phyloP scores from a whole-genome alignment of 768 basidiomycete species.

The Leccinum sublutescens region DNA sequence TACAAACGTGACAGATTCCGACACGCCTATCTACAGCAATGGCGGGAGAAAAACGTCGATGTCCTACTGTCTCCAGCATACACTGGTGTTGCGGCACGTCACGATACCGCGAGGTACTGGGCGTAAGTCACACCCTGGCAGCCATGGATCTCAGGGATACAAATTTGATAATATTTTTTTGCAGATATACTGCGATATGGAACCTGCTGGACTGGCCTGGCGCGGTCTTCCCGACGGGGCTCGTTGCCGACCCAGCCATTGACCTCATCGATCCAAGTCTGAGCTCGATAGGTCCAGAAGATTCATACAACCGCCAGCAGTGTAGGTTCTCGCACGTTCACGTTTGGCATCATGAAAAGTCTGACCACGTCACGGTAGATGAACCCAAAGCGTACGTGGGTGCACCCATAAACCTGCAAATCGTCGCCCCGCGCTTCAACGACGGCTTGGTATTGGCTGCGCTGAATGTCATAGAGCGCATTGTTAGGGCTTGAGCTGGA shows the following conservation, averaged over 20 bases:
- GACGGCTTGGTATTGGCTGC: slow-evolving; percentile 30
- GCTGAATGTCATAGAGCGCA: slow-evolving; percentile 23
- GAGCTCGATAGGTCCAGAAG: slow-evolving; percentile 9
- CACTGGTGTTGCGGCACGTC: slow-evolving; percentile 36
- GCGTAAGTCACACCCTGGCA: slow-evolving; percentile 3
- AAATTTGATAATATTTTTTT: not conserved
- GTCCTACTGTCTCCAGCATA: slow-evolving; percentile 39
- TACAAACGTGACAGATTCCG: slow-evolving; percentile 35
- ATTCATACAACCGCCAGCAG: slow-evolving; percentile 15
- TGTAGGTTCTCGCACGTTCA: slow-evolving; percentile 13
- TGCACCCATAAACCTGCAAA: slow-evolving; percentile 23
- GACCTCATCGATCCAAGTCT: slow-evolving; percentile 17
- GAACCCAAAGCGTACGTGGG: slow-evolving; percentile 17
- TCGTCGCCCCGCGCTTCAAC: slow-evolving; percentile 25
- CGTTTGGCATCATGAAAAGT: not conserved
- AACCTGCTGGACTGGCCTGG: slow-evolving; percentile 46
- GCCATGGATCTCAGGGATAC: not conserved
- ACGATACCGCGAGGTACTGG: slow-evolving; percentile 40
- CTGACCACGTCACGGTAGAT: slow-evolving; percentile 16
- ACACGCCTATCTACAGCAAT: slow-evolving; percentile 35
- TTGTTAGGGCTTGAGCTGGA: slow-evolving; percentile 16
- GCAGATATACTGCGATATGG: slow-evolving; percentile 41
- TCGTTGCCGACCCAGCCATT: slow-evolving; percentile 24
- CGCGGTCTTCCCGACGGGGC: slow-evolving; percentile 45
- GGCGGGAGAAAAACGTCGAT: slow-evolving; percentile 39